Evolutionary conservation across 2,329 filamentous ascomycete genomes (phyloP).

Genomic region (Fusarium praegraminearum): DNA sequence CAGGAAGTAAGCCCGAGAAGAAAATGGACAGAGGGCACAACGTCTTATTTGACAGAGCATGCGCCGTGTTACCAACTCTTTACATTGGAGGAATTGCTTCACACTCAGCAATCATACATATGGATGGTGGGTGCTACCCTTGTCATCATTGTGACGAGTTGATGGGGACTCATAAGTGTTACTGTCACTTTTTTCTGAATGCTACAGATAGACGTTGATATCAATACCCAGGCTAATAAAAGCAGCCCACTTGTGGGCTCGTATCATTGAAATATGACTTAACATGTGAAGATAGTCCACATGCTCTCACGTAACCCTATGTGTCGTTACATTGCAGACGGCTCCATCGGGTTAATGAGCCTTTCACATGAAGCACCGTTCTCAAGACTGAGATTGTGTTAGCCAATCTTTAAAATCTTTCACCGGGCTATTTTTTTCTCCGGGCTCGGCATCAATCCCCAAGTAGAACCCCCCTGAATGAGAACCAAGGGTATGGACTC

Average conservation of each 20-base stretch:
- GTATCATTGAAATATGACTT: conserved; percentile 4
- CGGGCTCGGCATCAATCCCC: conserved; percentile 18
- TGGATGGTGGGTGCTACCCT: not conserved
- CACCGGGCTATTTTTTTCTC: conserved; percentile 19
- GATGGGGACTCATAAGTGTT: conserved; percentile 2
- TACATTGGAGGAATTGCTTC: conserved; percentile 1
- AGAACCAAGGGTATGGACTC: conserved; percentile 32
- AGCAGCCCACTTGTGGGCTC: not conserved
- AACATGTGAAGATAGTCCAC: conserved; percentile 19
- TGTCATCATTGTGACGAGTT: not conserved
- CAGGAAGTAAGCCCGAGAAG: conserved; percentile 12
- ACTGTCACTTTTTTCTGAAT: not conserved
- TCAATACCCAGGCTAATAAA: conserved; percentile 7
- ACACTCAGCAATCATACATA: conserved; percentile 3
- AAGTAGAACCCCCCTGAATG: conserved; percentile 19
- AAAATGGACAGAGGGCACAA: conserved; percentile 13
- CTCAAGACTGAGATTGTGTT: conserved; percentile 16
- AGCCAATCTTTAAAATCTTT: conserved; percentile 15
- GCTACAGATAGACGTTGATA: conserved; percentile 2
- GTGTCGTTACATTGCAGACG: conserved; percentile 13
- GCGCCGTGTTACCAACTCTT: not conserved
- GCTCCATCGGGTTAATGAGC: conserved; percentile 11
- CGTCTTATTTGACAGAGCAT: conserved; percentile 14
- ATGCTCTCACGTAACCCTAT: conserved; percentile 6
- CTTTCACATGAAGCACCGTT: conserved; percentile 22